A percentile compares a stretch with the other conserved stretches of the same genome.
Conservation (phyloP, 164 flowering plant species). For the Protea cynaroides region DNA sequence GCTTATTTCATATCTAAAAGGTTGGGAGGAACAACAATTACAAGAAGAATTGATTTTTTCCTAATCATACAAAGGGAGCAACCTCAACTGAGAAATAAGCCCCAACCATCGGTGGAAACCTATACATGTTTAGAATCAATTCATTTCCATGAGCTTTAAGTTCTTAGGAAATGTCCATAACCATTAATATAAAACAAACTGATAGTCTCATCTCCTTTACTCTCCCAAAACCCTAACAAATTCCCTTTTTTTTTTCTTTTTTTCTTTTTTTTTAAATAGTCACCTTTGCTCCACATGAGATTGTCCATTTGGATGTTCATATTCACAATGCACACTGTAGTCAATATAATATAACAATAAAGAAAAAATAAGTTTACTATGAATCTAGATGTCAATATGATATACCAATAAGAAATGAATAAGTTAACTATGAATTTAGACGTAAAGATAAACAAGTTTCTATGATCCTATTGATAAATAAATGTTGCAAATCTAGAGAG, state of each 20-base stretch:
- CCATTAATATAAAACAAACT: neutral
- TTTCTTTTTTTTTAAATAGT: too few species aligned
- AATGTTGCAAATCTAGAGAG: too few species aligned
- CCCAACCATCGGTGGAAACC: neutral
- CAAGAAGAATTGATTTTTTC: too few species aligned
- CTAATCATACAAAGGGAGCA: too few species aligned
- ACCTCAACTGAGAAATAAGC: neutral
- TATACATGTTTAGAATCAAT: neutral
- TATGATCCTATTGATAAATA: too few species aligned
- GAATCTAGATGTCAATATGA: neutral
- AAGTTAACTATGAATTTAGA: neutral
- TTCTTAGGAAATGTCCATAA: neutral
- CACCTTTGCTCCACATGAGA: neutral
- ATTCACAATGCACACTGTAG: too few species aligned
- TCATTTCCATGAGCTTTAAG: neutral
- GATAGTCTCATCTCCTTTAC: neutral
- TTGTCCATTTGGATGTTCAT: neutral
- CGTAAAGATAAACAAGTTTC: slow-evolving; percentile 6
- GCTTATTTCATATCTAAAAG: too few species aligned
- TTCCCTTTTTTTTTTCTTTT: neutral
- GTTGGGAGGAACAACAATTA: too few species aligned
- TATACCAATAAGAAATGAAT: too few species aligned
- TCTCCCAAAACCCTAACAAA: neutral
- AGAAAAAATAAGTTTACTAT: neutral
- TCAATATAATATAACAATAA: too few species aligned